Evolutionary conservation across 169 alveolate genomes (phyloP).

Genomic region (Eimeria zaria): DNA sequence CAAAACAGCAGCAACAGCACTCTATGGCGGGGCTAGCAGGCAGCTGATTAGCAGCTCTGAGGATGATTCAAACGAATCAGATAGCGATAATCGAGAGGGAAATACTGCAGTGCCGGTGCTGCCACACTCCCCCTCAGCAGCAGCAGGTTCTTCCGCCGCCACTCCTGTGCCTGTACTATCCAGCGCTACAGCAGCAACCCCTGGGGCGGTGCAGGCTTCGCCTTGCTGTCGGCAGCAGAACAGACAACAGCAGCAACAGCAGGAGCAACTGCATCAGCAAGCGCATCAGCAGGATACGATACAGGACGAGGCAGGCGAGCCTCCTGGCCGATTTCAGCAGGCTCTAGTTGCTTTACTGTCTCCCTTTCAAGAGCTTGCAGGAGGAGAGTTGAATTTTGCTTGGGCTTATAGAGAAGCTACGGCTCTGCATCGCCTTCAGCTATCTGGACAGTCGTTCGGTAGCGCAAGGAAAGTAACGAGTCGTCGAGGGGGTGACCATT

Average conservation of each 20-base stretch:
- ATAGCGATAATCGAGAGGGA: not conserved
- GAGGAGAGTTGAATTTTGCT: slow-evolving; percentile 24
- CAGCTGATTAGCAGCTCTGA: slow-evolving; percentile 4
- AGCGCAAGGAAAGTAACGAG: not conserved
- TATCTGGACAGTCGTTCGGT: not conserved
- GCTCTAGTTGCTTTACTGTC: slow-evolving; percentile 15
- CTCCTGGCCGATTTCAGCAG: too few relatives aligned
- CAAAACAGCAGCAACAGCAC: not conserved
- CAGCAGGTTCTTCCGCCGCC: not conserved
- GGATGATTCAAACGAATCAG: not conserved
- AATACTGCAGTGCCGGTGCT: not conserved
- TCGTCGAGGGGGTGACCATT: not conserved
- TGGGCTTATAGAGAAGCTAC: slow-evolving; percentile 47
- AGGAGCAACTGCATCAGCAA: not conserved
- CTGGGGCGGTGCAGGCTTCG: not conserved
- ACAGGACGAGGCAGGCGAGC: too few relatives aligned
- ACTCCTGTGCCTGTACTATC: not conserved
- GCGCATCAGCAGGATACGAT: not conserved
- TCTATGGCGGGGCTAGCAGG: not conserved
- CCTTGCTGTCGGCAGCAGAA: not conserved
- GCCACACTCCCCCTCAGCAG: not conserved
- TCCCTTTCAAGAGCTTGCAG: slow-evolving; percentile 55
- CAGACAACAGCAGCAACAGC: not conserved
- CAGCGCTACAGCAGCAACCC: not conserved
- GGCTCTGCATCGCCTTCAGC: not conserved